Percentiles rank a stretch among this genome's conserved stretches.
phyloP scores from a whole-genome alignment of 2,329 filamentous ascomycete genomes.

The Botrytis porri region DNA sequence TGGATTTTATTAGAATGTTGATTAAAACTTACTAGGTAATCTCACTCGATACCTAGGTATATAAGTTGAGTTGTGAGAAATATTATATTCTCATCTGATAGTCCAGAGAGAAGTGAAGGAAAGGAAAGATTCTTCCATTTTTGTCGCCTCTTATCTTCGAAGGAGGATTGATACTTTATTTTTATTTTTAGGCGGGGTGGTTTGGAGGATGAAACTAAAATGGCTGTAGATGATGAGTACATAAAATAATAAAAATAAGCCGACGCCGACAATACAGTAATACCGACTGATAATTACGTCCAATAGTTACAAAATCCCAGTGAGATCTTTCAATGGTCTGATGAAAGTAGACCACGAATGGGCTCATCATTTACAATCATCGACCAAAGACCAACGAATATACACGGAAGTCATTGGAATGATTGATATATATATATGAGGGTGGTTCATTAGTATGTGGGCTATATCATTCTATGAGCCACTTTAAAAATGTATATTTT shows the following conservation, averaged over 20 bases:
- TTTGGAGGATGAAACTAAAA: not conserved
- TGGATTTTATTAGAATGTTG: not conserved
- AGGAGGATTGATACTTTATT: not conserved
- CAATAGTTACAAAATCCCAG: not conserved
- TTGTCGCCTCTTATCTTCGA: not conserved
- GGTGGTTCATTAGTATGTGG: too few relatives aligned
- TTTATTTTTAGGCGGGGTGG: slow-evolving; percentile 2
- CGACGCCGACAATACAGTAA: not conserved
- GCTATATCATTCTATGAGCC: too few relatives aligned
- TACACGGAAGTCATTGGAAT: not conserved
- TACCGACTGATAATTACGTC: not conserved
- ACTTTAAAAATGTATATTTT: too few relatives aligned
- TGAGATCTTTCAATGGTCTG: not conserved
- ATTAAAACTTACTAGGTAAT: not conserved
- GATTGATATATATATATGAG: not conserved
- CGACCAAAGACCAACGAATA: not conserved
- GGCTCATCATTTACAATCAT: not conserved
- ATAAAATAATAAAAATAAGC: not conserved
- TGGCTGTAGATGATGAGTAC: not conserved
- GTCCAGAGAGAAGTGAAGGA: too few relatives aligned
- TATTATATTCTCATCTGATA: not conserved
- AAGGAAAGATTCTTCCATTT: not conserved
- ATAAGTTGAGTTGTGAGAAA: not conserved
- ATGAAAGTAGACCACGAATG: not conserved
- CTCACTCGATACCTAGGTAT: not conserved